phyloP scores from a whole-genome alignment of 805 yeast genomes.

The Yamadazyma olivae region DNA sequence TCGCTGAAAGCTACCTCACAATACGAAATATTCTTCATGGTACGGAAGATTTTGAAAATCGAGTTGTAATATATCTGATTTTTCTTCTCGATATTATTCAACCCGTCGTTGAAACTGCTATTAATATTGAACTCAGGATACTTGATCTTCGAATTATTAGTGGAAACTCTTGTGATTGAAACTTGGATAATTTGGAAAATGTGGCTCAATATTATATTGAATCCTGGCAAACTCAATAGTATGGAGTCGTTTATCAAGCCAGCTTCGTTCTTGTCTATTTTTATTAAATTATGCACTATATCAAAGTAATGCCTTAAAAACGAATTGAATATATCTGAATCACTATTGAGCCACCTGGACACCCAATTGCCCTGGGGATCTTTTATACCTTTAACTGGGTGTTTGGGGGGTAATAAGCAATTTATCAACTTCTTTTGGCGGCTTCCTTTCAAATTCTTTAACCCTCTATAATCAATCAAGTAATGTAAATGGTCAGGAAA shows the following conservation, averaged over 20 bases:
- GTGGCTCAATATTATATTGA: constrained; percentile 43
- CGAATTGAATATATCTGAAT: constrained; percentile 57
- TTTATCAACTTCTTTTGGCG: constrained; percentile 26
- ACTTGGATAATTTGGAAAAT: constrained; percentile 40
- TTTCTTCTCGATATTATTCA: constrained; percentile 16
- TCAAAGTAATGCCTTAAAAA: constrained; percentile 57
- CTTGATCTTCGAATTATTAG: constrained; percentile 11
- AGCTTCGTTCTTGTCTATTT: background rate
- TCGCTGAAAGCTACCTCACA: constrained; percentile 8
- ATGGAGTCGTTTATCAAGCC: constrained; percentile 4
- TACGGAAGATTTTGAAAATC: constrained; percentile 37
- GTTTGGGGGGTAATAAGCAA: constrained; percentile 37
- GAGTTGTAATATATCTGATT: constrained; percentile 35
- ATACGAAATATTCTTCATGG: constrained; percentile 33
- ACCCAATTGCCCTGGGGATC: constrained; percentile 66
- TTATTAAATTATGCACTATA: constrained; percentile 16
- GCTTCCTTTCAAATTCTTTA: constrained; percentile 23
- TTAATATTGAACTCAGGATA: constrained; percentile 8
- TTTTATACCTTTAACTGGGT: constrained; percentile 45
- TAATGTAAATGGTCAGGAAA: constrained; percentile 31
- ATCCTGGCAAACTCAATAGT: constrained; percentile 41
- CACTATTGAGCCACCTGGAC: constrained; percentile 54
- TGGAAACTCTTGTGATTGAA: constrained; percentile 23
- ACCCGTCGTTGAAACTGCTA: background rate
- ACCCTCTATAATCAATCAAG: constrained; percentile 30